These are phyloP conservation scores for Delonix regia DNA, from an alignment of 306 rosid species.

Conservation along the genomic window DNA sequence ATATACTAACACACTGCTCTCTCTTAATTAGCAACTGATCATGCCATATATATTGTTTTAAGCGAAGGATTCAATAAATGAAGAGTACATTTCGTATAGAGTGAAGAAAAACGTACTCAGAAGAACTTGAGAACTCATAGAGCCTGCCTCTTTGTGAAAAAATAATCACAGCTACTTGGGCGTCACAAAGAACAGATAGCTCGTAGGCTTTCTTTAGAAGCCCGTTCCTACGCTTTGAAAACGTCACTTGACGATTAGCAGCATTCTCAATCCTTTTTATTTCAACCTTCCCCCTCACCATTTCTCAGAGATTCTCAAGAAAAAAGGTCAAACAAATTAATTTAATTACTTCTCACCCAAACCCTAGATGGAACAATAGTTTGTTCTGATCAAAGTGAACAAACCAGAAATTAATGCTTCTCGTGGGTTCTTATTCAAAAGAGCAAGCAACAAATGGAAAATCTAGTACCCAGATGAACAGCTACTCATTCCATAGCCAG, in stretches of 20 bases:
- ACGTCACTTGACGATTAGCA: constrained; percentile 60
- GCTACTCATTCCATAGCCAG: neutral
- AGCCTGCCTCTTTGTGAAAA: constrained; percentile 66
- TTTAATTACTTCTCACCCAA: neutral
- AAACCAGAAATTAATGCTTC: neutral
- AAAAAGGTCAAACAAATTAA: neutral
- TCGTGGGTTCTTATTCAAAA: neutral
- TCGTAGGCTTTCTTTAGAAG: constrained; percentile 62
- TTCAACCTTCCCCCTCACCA: constrained; percentile 67
- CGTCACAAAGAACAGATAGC: constrained; percentile 66
- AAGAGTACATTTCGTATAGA: neutral
- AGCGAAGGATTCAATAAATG: neutral
- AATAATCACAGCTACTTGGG: constrained; percentile 54
- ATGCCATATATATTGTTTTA: neutral
- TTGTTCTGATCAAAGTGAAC: neutral
- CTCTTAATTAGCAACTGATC: neutral
- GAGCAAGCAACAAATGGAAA: neutral
- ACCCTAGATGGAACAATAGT: neutral
- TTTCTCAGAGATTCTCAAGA: constrained; percentile 16
- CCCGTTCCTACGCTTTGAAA: constrained; percentile 60
- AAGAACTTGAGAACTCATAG: constrained; percentile 55
- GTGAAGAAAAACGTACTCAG: constrained; percentile 48
- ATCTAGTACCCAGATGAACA: neutral
- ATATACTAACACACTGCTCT: neutral
- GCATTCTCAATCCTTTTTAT: constrained; percentile 59